phyloP scores from a whole-genome alignment of 345 rosid genomes.

The Euclidium syriacum region DNA sequence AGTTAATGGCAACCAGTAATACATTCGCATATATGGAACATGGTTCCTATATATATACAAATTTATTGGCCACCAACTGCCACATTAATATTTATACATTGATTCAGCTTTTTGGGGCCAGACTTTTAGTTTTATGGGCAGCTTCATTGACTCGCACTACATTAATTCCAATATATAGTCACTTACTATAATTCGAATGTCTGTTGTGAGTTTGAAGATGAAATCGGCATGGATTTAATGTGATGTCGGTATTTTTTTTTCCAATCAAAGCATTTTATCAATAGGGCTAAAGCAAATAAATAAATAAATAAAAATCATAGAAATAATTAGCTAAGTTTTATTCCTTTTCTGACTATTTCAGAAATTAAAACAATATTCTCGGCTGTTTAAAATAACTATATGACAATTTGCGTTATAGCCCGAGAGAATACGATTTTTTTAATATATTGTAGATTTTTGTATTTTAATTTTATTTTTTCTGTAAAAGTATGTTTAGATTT shows the following conservation, averaged over 20 bases:
- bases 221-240: background rate
- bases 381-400: too few relatives aligned
- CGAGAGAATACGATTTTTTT: too few relatives aligned
- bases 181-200: background rate
- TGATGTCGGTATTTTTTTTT: background rate
- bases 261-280: too few relatives aligned
- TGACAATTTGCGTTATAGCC: too few relatives aligned
- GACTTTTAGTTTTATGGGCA: conserved; percentile 2
- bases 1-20: conserved; percentile 23
- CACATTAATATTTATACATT: conserved; percentile 12
- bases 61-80: conserved; percentile 19
- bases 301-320: background rate
- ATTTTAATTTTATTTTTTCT: too few relatives aligned
- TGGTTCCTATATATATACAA: background rate
- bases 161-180: background rate
- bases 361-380: too few relatives aligned
- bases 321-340: too few relatives aligned
- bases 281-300: background rate
- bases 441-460: too few relatives aligned
- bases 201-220: background rate
- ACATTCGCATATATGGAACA: conserved; percentile 14
- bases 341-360: too few relatives aligned
- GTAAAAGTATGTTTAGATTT: too few relatives aligned
- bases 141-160: conserved; percentile 3
- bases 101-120: conserved; percentile 12